Conservation (phyloP, 352 stramenopile species). For the Phytophthora kernoviae region DNA sequence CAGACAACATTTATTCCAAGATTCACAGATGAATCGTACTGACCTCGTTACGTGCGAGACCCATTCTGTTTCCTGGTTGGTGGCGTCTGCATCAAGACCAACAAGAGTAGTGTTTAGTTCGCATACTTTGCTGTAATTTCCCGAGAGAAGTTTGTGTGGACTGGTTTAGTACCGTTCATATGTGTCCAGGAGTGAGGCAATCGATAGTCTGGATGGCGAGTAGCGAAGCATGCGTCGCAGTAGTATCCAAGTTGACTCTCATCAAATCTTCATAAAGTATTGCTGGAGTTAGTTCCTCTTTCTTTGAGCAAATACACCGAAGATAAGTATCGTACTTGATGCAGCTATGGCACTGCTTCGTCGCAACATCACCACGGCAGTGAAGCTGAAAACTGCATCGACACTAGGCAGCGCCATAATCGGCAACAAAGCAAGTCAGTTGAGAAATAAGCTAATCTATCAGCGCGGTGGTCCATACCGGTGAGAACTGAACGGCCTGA, state of each 20-base stretch:
- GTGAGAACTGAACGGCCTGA: conserved; percentile 22
- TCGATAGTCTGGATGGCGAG: conserved; percentile 57
- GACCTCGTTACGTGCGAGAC: conserved; percentile 60
- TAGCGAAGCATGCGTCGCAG: conserved; percentile 70
- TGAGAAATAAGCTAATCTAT: neutral
- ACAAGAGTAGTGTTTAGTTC: conserved; percentile 4
- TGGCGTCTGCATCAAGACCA: conserved; percentile 30
- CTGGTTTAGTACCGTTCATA: conserved; percentile 39
- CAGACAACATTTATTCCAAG: neutral
- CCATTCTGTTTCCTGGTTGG: conserved; percentile 71
- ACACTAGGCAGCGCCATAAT: conserved; percentile 38
- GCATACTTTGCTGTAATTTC: conserved; percentile 3
- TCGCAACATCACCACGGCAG: conserved; percentile 50
- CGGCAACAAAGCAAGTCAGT: neutral
- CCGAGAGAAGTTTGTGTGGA: neutral
- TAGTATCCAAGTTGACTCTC: conserved; percentile 54
- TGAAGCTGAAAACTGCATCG: conserved; percentile 63
- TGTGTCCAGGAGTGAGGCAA: conserved; percentile 56
- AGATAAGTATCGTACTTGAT: conserved; percentile 47
- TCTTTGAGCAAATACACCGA: neutral
- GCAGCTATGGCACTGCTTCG: conserved; percentile 71
- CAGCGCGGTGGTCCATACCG: conserved; percentile 4
- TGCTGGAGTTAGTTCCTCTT: neutral
- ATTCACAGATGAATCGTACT: conserved; percentile 1
- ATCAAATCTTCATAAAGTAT: conserved; percentile 51